These are phyloP conservation scores for Noccaea bulbosa DNA, from an alignment of 345 rosid genomes.

Conservation along the genomic window DNA sequence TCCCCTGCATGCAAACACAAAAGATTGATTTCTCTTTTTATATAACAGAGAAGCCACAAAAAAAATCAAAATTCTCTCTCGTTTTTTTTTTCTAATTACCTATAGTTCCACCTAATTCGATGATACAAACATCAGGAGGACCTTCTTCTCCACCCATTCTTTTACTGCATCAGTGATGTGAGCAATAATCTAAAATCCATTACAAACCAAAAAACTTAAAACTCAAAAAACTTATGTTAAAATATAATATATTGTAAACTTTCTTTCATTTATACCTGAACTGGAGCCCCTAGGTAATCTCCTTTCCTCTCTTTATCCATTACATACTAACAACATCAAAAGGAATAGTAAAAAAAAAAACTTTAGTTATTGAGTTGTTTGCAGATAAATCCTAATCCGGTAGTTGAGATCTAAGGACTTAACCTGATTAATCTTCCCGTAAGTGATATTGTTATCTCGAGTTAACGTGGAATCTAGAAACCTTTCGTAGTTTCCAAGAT, in stretches of 20 bases:
- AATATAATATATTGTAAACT: constrained; percentile 1
- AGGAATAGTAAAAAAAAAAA: neutral
- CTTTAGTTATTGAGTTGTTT: constrained; percentile 1
- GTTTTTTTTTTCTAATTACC: constrained; percentile 48
- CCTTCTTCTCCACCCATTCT: constrained; percentile 88
- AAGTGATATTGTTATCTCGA: constrained; percentile 68
- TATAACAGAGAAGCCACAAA: constrained; percentile 12
- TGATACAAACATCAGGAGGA: constrained; percentile 92
- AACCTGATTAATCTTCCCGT: constrained; percentile 73
- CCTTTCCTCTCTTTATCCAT: constrained; percentile 79
- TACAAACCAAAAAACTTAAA: constrained; percentile 11
- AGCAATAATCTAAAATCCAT: constrained; percentile 72
- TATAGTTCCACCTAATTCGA: constrained; percentile 96
- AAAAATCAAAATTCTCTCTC: neutral
- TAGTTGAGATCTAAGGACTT: constrained; percentile 1
- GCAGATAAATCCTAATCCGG: neutral
- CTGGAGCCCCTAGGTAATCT: constrained; percentile 82
- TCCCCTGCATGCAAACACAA: constrained; percentile 72
- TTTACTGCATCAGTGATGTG: constrained; percentile 92
- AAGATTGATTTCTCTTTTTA: constrained; percentile 14
- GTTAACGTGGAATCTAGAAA: constrained; percentile 61
- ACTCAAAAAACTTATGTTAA: neutral
- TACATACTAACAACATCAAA: constrained; percentile 46
- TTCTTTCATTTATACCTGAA: constrained; percentile 60
- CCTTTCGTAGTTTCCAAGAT: constrained; percentile 79